These are phyloP conservation scores for Phaeophleospora eucalypticola DNA, from an alignment of 2,329 filamentous ascomycete species.

Conservation along the genomic window DNA sequence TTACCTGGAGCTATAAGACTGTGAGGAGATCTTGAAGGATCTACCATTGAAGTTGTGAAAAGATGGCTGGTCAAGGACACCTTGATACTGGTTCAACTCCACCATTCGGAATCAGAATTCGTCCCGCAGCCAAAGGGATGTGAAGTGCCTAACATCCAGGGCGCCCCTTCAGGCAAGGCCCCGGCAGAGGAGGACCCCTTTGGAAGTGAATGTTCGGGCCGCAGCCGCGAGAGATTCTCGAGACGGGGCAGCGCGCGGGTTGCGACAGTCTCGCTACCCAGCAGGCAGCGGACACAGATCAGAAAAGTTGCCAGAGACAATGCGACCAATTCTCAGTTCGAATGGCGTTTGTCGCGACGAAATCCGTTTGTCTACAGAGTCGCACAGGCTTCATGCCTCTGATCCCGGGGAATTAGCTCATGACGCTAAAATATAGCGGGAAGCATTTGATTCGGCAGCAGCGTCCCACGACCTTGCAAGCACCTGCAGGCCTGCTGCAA, in stretches of 20 bases:
- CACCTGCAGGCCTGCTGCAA: background rate
- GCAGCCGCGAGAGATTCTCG: too few species aligned
- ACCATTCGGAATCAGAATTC: too few species aligned
- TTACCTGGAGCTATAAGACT: too few species aligned
- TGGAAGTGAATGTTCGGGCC: background rate
- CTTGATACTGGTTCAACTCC: too few species aligned
- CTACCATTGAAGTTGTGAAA: too few species aligned
- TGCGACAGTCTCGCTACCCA: too few species aligned
- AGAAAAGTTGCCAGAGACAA: background rate
- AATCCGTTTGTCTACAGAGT: background rate
- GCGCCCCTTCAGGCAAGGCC: background rate
- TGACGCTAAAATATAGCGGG: background rate
- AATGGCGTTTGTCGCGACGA: background rate
- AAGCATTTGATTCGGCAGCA: background rate
- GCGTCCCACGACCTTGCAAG: background rate
- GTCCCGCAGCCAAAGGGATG: too few species aligned
- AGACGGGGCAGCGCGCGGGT: too few species aligned
- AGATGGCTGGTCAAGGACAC: background rate
- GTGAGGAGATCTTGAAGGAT: too few species aligned
- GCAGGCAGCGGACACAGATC: background rate
- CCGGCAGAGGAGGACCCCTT: background rate
- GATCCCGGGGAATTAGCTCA: background rate
- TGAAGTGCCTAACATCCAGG: background rate
- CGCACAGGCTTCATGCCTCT: background rate
- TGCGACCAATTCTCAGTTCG: background rate